Base-by-base conservation (phyloP, 1,139 yeast genomes). In the Yamadazyma triangularis region DNA sequence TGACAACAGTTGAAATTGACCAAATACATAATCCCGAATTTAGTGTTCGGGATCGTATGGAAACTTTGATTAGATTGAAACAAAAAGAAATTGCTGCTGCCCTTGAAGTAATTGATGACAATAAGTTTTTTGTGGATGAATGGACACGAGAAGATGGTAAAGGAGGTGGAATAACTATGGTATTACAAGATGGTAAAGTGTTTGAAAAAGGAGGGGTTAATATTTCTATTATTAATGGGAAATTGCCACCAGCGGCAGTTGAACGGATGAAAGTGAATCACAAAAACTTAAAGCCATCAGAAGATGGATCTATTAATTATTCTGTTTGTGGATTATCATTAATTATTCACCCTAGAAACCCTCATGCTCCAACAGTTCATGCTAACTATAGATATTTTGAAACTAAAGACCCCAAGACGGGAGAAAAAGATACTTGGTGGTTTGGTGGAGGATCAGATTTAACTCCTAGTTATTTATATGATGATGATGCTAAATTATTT, bases 381-480 rank as follows among this genome's bases (percentile, higher is more conserved):
- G 70, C 88, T 54, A 91, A 91, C 64, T 91, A 91, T 59, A 74
- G 98, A 36, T 91, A 91, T 60, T 91, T 91, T 53, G 98, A 91
- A 60, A 88, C 95, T 29, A 75, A 77, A 59, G 82, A 89, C 56
- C 77, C 81, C 1, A 61, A 47, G 6, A 88, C 89, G 42, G 91
- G 87, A 7, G 70, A 86, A 36, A 79, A 87, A 26, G 87, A 80
- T 56, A 78, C 95, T 19, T 91, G 97, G 97, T 91, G 98, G 98
- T 91, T 91, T 64, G 98, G 98, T 34, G 98, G 98, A 38, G 98
- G 98, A 38, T 84, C 95, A 14, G 98, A 91, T 59, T 70, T 91
- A 60, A 91, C 98, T 7, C 98, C 98, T n/a, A 70, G 83, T 32
- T 89, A 89, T 58, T 63, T 89, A 47, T 86, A 88, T 54, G 93